Evolutionary conservation across 768 basidiomycete genomes (phyloP).

Genomic region (Cantharellus anzutake): DNA sequence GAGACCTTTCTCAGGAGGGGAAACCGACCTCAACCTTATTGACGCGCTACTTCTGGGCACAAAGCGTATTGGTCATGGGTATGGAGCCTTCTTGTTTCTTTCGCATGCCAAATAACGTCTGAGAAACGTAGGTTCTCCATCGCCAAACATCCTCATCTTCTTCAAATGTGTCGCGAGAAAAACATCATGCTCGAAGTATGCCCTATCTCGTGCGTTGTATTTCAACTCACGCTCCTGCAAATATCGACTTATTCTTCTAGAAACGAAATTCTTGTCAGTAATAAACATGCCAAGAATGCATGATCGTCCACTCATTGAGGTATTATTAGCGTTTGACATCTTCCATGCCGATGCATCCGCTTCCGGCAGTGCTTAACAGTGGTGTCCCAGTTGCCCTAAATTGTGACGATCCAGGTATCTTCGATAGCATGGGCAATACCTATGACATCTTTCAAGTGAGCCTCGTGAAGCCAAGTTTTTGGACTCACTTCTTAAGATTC

Average conservation of each 20-base stretch:
- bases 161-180: conserved; percentile 43
- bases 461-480: neutral
- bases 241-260: conserved; percentile 17
- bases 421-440: conserved; percentile 59
- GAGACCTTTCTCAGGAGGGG: neutral
- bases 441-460: conserved; percentile 62
- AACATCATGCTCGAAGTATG: conserved; percentile 56
- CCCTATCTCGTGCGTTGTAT: conserved; percentile 52
- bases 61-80: conserved; percentile 72
- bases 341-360: conserved; percentile 64
- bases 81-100: conserved; percentile 3
- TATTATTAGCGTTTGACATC: conserved; percentile 41
- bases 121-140: conserved; percentile 36
- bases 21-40: conserved; percentile 43
- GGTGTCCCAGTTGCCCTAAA: conserved; percentile 52
- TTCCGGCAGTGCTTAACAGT: conserved; percentile 51
- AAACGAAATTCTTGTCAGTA: conserved; percentile 49
- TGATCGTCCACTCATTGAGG: neutral
- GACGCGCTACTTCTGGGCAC: conserved; percentile 65
- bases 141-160: conserved; percentile 55
- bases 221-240: neutral
- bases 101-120: neutral
- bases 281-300: neutral
- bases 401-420: conserved; percentile 60
- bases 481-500: neutral